Percentiles rank a stretch among this genome's conserved stretches.
These are phyloP conservation scores for Cladosporium sp. DNA, from an alignment of 2,329 filamentous ascomycete species.

Conservation along the genomic window DNA sequence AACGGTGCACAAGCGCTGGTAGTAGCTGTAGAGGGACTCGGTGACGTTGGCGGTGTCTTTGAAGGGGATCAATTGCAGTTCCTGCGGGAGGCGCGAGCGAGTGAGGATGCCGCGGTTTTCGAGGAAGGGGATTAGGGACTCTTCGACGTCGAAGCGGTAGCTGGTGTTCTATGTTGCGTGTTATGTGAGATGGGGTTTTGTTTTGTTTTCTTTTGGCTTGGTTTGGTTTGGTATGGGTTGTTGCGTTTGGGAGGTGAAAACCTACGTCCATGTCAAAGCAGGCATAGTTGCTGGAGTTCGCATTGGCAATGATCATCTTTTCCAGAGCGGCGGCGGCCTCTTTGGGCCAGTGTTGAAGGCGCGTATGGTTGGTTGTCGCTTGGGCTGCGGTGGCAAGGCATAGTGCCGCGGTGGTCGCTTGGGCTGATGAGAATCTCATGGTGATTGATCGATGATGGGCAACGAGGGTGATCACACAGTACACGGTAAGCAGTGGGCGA, in stretches of 20 bases:
- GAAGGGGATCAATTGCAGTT: conserved; percentile 48
- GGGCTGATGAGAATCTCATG: conserved; percentile 1
- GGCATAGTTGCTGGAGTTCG: conserved; percentile 29
- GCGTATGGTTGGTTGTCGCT: conserved; percentile 1
- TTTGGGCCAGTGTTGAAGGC: conserved; percentile 26
- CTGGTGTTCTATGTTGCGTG: conserved; percentile 40
- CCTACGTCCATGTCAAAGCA: conserved; percentile 45
- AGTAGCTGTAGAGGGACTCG: conserved; percentile 51
- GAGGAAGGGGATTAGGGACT: conserved; percentile 48
- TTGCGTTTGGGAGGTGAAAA: not conserved
- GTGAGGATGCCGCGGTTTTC: conserved; percentile 47
- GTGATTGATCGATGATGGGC: not conserved
- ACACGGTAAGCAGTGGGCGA: not conserved
- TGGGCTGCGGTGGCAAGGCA: conserved; percentile 8
- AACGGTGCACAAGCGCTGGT: conserved; percentile 47
- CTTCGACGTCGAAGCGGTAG: conserved; percentile 48
- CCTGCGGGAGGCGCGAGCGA: conserved; percentile 40
- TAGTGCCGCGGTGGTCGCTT: not conserved
- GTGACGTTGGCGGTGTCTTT: conserved; percentile 43
- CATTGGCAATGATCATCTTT: conserved; percentile 27
- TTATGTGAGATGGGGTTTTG: not conserved
- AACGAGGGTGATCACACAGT: not conserved
- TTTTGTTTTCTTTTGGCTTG: no score
- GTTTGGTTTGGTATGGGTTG: no score
- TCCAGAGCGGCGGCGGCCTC: conserved; percentile 25